A percentile compares a stretch with the other conserved stretches of the same genome.
Evolutionary conservation across 352 stramenopile genomes (phyloP).

Genomic region (Achlya hypogyna): DNA sequence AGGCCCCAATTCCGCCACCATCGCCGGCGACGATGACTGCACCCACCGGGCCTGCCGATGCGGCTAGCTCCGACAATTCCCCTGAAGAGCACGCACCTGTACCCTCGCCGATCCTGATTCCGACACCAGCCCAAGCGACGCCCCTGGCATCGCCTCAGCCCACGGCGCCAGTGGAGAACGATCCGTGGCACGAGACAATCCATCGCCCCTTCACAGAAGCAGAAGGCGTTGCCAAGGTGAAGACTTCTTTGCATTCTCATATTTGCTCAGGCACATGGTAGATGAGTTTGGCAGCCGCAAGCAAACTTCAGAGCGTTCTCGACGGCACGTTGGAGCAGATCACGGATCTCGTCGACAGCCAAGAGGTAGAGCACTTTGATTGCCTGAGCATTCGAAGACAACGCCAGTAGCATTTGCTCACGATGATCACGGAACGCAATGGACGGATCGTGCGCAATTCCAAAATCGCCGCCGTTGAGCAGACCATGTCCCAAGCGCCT

Average conservation of each 20-base stretch:
- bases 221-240: not conserved
- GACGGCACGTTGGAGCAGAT: conserved; percentile 10
- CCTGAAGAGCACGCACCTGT: too few species aligned
- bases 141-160: not conserved
- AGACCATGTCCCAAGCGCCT: conserved; percentile 5
- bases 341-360: not conserved
- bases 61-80: too few species aligned
- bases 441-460: not conserved
- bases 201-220: not conserved
- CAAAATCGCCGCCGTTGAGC: not conserved
- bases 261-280: not conserved
- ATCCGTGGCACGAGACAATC: not conserved
- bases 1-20: not conserved
- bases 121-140: not conserved
- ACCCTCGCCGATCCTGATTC: not conserved
- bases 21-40: not conserved
- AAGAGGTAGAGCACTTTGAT: conserved; percentile 14
- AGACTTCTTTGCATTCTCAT: too few species aligned
- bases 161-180: not conserved
- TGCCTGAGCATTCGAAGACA: too few species aligned
- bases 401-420: not conserved
- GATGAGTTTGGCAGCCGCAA: conserved; percentile 7
- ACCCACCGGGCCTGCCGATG: not conserved
- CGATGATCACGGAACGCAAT: conserved; percentile 4
- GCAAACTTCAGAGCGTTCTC: conserved; percentile 1